Conservation (phyloP, 345 rosid species). For the Arabis alpina region DNA sequence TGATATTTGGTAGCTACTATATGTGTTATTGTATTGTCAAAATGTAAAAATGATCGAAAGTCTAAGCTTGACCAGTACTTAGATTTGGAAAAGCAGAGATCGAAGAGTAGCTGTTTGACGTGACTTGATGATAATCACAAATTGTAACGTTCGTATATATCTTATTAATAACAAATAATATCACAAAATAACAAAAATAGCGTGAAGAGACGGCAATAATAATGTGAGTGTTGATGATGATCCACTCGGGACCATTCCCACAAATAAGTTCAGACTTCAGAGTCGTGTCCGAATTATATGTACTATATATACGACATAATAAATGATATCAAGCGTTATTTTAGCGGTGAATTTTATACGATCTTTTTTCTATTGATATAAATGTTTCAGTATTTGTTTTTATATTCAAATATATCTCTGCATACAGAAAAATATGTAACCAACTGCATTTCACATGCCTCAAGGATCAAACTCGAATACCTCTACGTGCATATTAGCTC, state of each 20-base stretch:
- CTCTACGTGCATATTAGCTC: conserved; percentile 15
- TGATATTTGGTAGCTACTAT: not conserved
- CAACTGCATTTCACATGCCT: conserved; percentile 43
- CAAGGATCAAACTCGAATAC: not conserved
- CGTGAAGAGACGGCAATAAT: conserved; percentile 43
- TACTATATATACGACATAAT: conserved; percentile 30
- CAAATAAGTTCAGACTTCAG: conserved; percentile 15
- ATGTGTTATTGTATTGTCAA: not conserved
- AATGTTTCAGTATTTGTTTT: conserved; percentile 19
- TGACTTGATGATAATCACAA: conserved; percentile 36
- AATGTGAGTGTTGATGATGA: conserved; percentile 37
- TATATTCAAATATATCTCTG: conserved; percentile 15
- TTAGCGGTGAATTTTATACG: conserved; percentile 29
- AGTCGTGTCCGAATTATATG: conserved; percentile 29
- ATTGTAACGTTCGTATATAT: conserved; percentile 21
- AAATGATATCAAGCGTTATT: conserved; percentile 17
- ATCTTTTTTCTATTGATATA: conserved; percentile 18
- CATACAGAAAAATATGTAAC: conserved; percentile 9
- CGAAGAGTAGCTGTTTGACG: conserved; percentile 20
- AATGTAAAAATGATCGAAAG: not conserved
- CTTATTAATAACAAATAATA: conserved; percentile 4
- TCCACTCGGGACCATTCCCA: conserved; percentile 42
- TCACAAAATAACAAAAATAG: conserved; percentile 35
- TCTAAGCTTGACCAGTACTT: not conserved
- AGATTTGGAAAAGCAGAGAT: conserved; percentile 3